Evolutionary conservation across 306 rosid genomes (phyloP), one percentile per base, ranked within the genome.

Genomic region (Geum urbanum): DNA sequence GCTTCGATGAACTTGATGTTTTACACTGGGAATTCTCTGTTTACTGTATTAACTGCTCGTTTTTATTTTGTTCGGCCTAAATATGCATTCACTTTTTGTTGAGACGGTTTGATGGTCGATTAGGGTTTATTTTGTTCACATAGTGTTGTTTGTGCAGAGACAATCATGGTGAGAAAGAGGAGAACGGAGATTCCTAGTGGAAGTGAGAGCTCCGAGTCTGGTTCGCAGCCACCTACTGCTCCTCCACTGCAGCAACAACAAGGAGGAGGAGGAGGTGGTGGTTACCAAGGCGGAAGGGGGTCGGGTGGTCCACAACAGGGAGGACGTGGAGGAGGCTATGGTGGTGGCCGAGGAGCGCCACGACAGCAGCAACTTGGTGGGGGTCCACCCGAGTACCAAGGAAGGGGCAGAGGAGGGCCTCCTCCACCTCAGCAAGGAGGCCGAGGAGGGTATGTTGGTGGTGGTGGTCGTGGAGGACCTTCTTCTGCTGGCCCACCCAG

Each of bases 351-450:
- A 3, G 92, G 91, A 16, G 43, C 15, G 49, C 84, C 92, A 18
- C 84, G 69, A 13, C 96, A 84, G 68, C 97, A 88, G 70, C 80
- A 87, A 32, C 37, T 32, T 3, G 37, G 37, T 67, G 84, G 91
- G 63, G 90, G 76, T 2, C 73, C 84, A 8, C 75, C 84, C 7
- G 97, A 86, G 0, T 88, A 85, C 78, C 97, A 88, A 77, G 95
- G 86, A 9, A 82, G 96, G 75, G 98, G 97, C 9, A 84, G 99
- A 75, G 97, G 96, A 50, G 95, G 89, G 32, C 78, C 87, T 55
- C 72, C 86, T 39, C 78, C 87, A 51, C 74, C 86, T 39, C 96
- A 81, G 73, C 99, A 86, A 75, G 95, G 92, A 9, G 96, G 87
- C 9, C 88, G 88, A 3, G 91, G 88, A 59, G 86, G 86, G 20